phyloP scores from a whole-genome alignment of 805 yeast species.

The Monosporozyma aquatica region DNA sequence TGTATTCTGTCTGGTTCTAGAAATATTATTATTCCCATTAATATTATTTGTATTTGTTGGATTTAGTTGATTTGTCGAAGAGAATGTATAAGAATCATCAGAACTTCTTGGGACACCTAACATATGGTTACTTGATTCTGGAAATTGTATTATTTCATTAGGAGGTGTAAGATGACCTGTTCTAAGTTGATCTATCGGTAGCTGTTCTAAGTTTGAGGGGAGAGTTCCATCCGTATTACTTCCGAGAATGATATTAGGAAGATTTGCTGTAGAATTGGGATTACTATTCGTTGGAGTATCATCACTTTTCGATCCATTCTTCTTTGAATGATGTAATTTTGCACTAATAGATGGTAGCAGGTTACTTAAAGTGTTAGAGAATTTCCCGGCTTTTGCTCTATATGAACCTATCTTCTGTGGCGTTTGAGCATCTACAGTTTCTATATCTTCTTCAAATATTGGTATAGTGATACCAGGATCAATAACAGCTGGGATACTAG shows the following conservation, averaged over 20 bases:
- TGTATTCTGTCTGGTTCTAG: constrained; percentile 30
- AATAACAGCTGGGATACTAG: constrained; percentile 25
- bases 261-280: constrained; percentile 10
- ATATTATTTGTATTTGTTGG: background rate
- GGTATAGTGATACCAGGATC: constrained; percentile 30
- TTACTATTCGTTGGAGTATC: constrained; percentile 8
- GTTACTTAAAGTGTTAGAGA: constrained; percentile 31
- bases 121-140: constrained; percentile 19
- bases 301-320: constrained; percentile 13
- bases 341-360: constrained; percentile 32
- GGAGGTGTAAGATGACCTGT: constrained; percentile 24
- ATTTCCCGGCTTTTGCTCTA: constrained; percentile 30
- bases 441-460: constrained; percentile 25
- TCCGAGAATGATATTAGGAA: background rate
- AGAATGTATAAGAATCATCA: constrained; percentile 23
- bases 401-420: constrained; percentile 30
- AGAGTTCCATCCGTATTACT: background rate
- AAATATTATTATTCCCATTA: constrained; percentile 9
- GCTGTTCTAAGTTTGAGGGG: background rate
- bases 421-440: constrained; percentile 7
- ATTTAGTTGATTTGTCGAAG: constrained; percentile 9
- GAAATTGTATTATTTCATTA: constrained; percentile 21
- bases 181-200: background rate
- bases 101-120: constrained; percentile 25
- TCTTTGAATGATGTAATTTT: constrained; percentile 23